Evolutionary conservation across 805 yeast species (phyloP).

Genomic region (Candida loeiensis): DNA sequence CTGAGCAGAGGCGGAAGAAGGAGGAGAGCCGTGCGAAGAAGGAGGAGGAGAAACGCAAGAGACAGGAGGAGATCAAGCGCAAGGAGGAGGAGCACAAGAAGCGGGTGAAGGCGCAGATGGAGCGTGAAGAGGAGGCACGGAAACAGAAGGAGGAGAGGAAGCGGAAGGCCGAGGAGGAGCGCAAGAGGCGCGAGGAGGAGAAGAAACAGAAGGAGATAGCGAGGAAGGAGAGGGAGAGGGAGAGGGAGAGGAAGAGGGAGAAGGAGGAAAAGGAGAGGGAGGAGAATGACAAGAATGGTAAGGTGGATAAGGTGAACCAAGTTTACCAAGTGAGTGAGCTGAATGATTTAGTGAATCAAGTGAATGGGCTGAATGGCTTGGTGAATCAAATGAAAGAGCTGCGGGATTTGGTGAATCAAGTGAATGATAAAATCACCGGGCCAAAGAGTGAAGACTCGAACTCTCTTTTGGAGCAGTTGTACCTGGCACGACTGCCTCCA

Average conservation of each 20-base stretch:
- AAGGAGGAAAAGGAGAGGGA: slow-evolving; percentile 15
- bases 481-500: slow-evolving; percentile 27
- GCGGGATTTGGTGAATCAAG: slow-evolving; percentile 7
- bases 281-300: slow-evolving; percentile 11
- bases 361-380: not conserved
- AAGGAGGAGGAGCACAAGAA: slow-evolving; percentile 33
- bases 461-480: slow-evolving; percentile 32
- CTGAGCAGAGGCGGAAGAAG: slow-evolving; percentile 37
- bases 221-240: slow-evolving; percentile 10
- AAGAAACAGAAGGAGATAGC: slow-evolving; percentile 10
- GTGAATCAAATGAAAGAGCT: too few relatives aligned
- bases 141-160: slow-evolving; percentile 16
- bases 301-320: slow-evolving; percentile 11
- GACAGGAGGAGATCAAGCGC: slow-evolving; percentile 32
- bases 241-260: slow-evolving; percentile 3
- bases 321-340: slow-evolving; percentile 2
- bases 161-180: slow-evolving; percentile 11
- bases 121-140: slow-evolving; percentile 28
- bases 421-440: slow-evolving; percentile 4
- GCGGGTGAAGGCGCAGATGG: slow-evolving; percentile 28
- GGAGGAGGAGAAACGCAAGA: slow-evolving; percentile 49
- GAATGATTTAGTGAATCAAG: slow-evolving; percentile 9
- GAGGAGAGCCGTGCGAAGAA: slow-evolving; percentile 37
- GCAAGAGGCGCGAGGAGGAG: slow-evolving; percentile 12
- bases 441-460: slow-evolving; percentile 15